Percentiles rank a stretch among this genome's conserved stretches.
These are phyloP conservation scores for Tylopilus subfusipes DNA, from an alignment of 768 basidiomycete species.

Conservation along the genomic window DNA sequence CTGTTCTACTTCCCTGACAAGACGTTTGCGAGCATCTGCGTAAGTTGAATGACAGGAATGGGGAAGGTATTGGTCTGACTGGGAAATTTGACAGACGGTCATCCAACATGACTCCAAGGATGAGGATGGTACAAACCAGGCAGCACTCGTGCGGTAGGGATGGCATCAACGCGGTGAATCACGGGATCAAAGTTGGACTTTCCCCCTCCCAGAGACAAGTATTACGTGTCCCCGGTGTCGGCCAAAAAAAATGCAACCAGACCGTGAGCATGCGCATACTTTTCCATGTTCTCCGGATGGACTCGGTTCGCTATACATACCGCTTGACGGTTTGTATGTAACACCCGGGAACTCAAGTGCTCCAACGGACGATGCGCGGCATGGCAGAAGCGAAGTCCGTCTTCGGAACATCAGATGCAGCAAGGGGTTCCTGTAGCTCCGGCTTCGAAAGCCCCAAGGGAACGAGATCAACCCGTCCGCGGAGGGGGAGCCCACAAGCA, in stretches of 20 bases:
- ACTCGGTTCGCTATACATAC: background rate
- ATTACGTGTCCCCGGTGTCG: background rate
- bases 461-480: constrained; percentile 23
- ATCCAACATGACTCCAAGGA: constrained; percentile 1
- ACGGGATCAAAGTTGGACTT: background rate
- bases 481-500: constrained; percentile 17
- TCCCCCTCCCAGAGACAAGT: background rate
- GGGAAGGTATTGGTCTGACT: background rate
- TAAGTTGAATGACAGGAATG: background rate
- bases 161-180: background rate
- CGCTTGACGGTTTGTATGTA: background rate
- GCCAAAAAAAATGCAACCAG: background rate
- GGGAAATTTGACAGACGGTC: background rate
- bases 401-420: constrained; percentile 8
- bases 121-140: background rate
- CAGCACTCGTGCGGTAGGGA: background rate
- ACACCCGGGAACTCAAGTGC: background rate
- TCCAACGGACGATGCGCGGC: constrained; percentile 5
- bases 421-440: background rate
- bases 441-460: background rate
- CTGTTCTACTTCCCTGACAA: too few relatives aligned
- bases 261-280: background rate
- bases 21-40: too few relatives aligned
- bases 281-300: background rate
- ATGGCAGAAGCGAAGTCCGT: background rate